A percentile compares a stretch with the other conserved stretches of the same genome.
phyloP scores from a whole-genome alignment of 192 early-diverging fungal genomes.

The Chytriomyces hyalinus region DNA sequence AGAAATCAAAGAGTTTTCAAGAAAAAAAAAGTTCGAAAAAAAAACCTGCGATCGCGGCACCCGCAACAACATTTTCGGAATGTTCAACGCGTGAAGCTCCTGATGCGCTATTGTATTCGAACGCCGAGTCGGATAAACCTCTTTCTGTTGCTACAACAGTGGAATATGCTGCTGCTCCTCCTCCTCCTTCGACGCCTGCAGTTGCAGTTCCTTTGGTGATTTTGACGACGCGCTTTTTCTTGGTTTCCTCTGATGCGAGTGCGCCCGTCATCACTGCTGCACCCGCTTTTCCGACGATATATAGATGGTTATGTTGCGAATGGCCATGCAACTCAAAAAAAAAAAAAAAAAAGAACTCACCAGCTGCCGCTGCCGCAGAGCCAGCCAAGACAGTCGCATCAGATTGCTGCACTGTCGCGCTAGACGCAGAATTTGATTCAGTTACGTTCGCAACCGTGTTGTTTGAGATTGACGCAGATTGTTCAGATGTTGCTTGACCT shows the following conservation, averaged over 20 bases:
- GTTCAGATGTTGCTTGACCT: too few species aligned
- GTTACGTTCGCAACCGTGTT: background rate
- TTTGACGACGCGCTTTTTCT: background rate
- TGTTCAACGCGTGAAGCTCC: too few species aligned
- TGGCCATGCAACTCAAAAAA: background rate
- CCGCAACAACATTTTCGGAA: background rate
- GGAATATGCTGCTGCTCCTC: background rate
- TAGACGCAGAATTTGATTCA: background rate
- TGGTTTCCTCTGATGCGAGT: background rate
- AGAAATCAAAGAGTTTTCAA: background rate
- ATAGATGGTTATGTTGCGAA: background rate
- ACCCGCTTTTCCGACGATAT: background rate
- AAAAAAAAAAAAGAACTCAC: background rate
- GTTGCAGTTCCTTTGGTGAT: background rate
- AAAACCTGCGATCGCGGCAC: background rate
- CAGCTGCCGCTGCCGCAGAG: constrained; percentile 11
- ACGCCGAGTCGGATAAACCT: too few species aligned
- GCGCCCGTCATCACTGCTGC: background rate
- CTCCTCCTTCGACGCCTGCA: background rate
- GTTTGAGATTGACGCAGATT: background rate
- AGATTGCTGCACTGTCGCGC: background rate
- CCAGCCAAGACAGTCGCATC: background rate
- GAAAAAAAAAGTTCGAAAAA: background rate
- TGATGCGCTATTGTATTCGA: too few species aligned
- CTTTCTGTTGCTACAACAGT: too few species aligned